Evolutionary conservation across 345 rosid species (phyloP).

Genomic region (Eucalyptus sp.): DNA sequence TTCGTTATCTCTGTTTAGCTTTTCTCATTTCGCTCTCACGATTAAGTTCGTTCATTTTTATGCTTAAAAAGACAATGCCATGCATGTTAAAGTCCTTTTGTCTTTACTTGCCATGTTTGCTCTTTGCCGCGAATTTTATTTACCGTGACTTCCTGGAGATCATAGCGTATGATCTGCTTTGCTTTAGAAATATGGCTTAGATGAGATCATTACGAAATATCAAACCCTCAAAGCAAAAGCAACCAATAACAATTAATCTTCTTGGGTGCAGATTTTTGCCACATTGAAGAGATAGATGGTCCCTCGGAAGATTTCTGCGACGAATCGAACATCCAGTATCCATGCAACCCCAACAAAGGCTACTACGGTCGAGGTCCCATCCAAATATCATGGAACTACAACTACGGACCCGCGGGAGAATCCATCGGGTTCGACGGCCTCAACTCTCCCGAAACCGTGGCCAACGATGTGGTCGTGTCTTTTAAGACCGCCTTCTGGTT

Average conservation of each 20-base stretch:
- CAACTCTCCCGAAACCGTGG: constrained; percentile 23
- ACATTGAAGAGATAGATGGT: constrained; percentile 3
- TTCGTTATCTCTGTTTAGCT: not conserved
- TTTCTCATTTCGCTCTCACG: not conserved
- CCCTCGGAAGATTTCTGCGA: not conserved
- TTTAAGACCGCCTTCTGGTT: constrained; percentile 45
- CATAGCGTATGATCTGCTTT: not conserved
- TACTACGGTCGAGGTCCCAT: constrained; percentile 48
- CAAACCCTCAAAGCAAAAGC: not conserved
- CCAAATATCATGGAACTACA: constrained; percentile 42
- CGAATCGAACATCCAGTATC: not conserved
- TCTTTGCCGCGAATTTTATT: not conserved
- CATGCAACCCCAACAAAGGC: constrained; percentile 13
- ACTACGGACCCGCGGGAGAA: constrained; percentile 37
- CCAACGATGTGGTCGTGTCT: constrained; percentile 17
- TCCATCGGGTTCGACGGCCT: constrained; percentile 17
- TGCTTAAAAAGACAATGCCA: not conserved
- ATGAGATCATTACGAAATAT: not conserved
- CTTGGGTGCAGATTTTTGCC: constrained; percentile 9
- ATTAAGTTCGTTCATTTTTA: not conserved
- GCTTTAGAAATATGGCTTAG: not conserved
- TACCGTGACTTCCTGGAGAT: not conserved
- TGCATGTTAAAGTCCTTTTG: not conserved
- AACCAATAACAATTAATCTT: not conserved
- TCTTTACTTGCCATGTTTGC: not conserved